Base-by-base conservation (phyloP, 305 asterid genomes). In the Rubia peregrina region DNA sequence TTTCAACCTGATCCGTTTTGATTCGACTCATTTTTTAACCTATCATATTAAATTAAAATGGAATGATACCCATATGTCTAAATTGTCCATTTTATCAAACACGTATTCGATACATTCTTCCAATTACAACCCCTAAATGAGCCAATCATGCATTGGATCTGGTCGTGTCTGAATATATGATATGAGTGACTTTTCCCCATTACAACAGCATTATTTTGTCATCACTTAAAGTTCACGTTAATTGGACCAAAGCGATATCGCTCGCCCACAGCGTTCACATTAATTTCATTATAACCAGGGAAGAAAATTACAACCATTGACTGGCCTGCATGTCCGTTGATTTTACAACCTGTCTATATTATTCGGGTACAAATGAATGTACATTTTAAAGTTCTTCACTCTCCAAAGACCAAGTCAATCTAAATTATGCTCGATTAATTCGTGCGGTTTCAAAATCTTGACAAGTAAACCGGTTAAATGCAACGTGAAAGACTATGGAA, bases 261-360 rank as follows among this genome's bases (percentile, higher is more conserved):
- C n/a, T n/a, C n/a, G n/a, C n/a, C n/a, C n/a, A n/a, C n/a, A n/a
- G n/a, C n/a, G n/a, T n/a, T n/a, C 7, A 40, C 43, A 9, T 40
- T 40, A 40, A 43, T 6, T 43, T 43, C 48, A 43, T 9, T 9
- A 43, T 12, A 10, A 7, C n/a, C n/a, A n/a, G n/a, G 16, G 0
- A 17, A 51, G 64, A 24, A 22, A 22, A 60, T 21, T 59, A 24
- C 33, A 0, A 4, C 17, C 65, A 1, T 61, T 61, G 65, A 61
- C 42, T 30, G n/a, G 65, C 42, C 65, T 24, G 42, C 65, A 61
- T 61, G 65, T 61, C 19, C 38, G 41, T 60, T 60, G 59, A 51
- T 49, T 51, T 17, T 51, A 51, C 65, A 61, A 26, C 65, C 9
- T 43, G 65, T 61, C 65, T 12, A 11, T 2, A 4, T 26, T 26